Conservation (phyloP, 495 filamentous ascomycete genomes). For the Physcia stellaris region DNA sequence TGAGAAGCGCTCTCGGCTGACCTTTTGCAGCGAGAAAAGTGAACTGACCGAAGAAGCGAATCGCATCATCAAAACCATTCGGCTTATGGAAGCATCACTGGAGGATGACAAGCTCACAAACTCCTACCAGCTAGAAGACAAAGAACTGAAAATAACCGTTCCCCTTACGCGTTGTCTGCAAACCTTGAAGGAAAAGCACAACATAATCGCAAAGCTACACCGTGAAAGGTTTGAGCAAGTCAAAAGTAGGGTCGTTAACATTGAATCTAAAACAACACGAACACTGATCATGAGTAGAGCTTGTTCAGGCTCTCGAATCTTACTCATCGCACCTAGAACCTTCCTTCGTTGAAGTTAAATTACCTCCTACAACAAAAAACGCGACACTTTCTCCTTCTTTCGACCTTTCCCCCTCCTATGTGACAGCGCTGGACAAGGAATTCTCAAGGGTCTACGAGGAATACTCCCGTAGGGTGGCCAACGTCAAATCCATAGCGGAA, state of each 20-base stretch:
- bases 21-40: conserved; percentile 60
- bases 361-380: conserved; percentile 68
- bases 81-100: conserved; percentile 85
- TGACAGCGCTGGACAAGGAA: conserved; percentile 73
- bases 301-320: conserved; percentile 83
- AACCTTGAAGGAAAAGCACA: conserved; percentile 72
- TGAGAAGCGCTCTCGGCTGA: conserved; percentile 8
- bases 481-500: conserved; percentile 60
- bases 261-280: conserved; percentile 3
- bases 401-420: conserved; percentile 80
- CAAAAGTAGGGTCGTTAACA: conserved; percentile 48
- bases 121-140: conserved; percentile 45
- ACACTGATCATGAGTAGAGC: conserved; percentile 43
- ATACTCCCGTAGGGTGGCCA: conserved; percentile 65
- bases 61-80: conserved; percentile 66
- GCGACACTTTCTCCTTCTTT: conserved; percentile 66
- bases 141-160: conserved; percentile 59
- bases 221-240: conserved; percentile 86
- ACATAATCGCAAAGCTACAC: conserved; percentile 64
- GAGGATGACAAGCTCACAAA: conserved; percentile 56
- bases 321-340: conserved; percentile 90
- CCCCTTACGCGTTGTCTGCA: conserved; percentile 69
- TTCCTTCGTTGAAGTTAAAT: conserved; percentile 62
- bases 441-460: conserved; percentile 91
- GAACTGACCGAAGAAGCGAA: conserved; percentile 77